Evolutionary conservation across 2,329 filamentous ascomycete species (phyloP).

Genomic region (Ascochyta lentis): DNA sequence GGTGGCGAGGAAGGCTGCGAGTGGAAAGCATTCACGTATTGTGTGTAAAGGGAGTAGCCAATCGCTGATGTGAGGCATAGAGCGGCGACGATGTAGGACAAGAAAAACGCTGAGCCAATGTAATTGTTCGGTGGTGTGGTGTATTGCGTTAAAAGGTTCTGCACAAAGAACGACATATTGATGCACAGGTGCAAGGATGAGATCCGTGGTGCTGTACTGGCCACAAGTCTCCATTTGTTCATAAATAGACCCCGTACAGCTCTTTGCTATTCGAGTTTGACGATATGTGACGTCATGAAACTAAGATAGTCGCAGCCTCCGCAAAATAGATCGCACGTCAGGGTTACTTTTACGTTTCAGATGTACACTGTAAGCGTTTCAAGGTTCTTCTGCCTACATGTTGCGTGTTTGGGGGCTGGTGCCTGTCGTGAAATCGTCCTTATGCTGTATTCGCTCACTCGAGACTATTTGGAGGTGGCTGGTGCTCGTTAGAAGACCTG

Average conservation of each 20-base stretch:
- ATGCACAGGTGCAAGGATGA: background rate
- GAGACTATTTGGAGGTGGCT: too few relatives aligned
- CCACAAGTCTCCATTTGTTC: background rate
- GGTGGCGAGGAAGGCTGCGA: background rate
- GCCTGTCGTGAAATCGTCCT: too few relatives aligned
- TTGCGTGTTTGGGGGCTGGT: too few relatives aligned
- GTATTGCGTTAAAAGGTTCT: background rate
- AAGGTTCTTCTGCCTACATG: background rate
- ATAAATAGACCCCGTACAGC: background rate
- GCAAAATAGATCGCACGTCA: background rate
- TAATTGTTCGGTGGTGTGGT: conserved; percentile 39
- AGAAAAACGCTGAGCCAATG: conserved; percentile 39
- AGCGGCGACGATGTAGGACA: conserved; percentile 39
- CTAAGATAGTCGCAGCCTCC: conserved; percentile 13
- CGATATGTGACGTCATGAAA: conserved; percentile 42
- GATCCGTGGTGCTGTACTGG: background rate
- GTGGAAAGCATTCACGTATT: conserved; percentile 22
- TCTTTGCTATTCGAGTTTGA: conserved; percentile 1
- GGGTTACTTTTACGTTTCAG: background rate
- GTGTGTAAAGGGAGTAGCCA: conserved; percentile 22
- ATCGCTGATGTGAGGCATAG: conserved; percentile 32
- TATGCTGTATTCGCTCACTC: too few relatives aligned
- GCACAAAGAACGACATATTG: conserved; percentile 3
- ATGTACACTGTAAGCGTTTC: background rate
- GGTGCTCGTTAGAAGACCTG: too few relatives aligned